Conservation (phyloP, 1,139 yeast genomes). For the Taiozyma sp. region DNA sequence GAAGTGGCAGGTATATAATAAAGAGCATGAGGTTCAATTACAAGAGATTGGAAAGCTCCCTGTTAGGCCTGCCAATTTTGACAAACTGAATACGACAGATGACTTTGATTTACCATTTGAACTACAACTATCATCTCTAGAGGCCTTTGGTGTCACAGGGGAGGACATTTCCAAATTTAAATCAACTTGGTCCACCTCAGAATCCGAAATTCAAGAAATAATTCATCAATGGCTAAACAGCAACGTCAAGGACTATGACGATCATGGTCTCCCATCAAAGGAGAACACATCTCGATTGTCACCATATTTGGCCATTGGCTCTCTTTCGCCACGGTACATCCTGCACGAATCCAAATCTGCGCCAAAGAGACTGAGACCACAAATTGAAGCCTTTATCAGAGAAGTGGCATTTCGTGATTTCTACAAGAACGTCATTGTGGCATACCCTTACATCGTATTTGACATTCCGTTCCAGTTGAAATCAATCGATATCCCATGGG, state of each 20-base stretch:
- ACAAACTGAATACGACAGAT: slow-evolving; percentile 10
- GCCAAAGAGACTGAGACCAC: not conserved
- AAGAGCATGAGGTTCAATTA: slow-evolving; percentile 13
- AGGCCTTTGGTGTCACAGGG: slow-evolving; percentile 3
- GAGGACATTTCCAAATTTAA: slow-evolving; percentile 9
- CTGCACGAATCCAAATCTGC: slow-evolving; percentile 13
- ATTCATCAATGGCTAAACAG: slow-evolving; percentile 29
- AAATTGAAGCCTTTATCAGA: slow-evolving; percentile 38
- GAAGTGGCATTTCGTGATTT: slow-evolving; percentile 57
- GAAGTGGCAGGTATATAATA: slow-evolving; percentile 36
- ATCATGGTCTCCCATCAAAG: slow-evolving; percentile 23
- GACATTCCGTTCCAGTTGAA: slow-evolving; percentile 42
- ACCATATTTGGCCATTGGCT: slow-evolving; percentile 42
- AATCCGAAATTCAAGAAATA: slow-evolving; percentile 31
- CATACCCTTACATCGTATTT: slow-evolving; percentile 50
- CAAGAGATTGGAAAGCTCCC: slow-evolving; percentile 1
- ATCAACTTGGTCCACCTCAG: slow-evolving; percentile 31
- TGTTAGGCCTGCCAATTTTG: slow-evolving; percentile 2
- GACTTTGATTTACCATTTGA: slow-evolving; percentile 7
- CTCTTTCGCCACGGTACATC: slow-evolving; percentile 37
- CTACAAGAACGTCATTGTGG: slow-evolving; percentile 41
- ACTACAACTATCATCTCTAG: slow-evolving; percentile 7
- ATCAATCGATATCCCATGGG: slow-evolving; percentile 37
- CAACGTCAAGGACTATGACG: slow-evolving; percentile 27
- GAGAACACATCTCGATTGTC: slow-evolving; percentile 40